Percentiles rank a stretch among this genome's conserved stretches.
Conservation (phyloP, 805 yeast genomes). For the Groenewaldozyma tartarivorans region DNA sequence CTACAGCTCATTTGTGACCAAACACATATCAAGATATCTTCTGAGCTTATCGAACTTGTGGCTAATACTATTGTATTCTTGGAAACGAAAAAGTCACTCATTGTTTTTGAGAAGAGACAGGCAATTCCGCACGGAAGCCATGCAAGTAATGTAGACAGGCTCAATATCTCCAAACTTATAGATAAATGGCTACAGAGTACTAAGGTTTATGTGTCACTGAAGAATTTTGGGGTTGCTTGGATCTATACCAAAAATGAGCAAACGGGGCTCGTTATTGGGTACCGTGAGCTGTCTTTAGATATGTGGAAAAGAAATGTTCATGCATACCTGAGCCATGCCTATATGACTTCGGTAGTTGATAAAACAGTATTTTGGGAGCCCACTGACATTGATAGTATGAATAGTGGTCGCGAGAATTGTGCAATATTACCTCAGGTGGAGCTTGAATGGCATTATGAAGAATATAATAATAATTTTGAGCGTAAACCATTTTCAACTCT, state of each 20-base stretch:
- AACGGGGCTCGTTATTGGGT: conserved; percentile 8
- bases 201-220: conserved; percentile 2
- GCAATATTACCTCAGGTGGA: background rate
- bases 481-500: background rate
- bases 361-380: background rate
- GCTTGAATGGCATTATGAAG: background rate
- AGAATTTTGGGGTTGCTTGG: conserved; percentile 48
- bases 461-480: background rate
- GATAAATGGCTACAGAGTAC: no score
- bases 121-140: no score
- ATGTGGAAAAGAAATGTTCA: background rate
- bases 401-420: background rate
- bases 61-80: no score
- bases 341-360: background rate
- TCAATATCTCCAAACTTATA: no score
- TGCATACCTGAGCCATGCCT: background rate
- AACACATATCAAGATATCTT: conserved; percentile 1
- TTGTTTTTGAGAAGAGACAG: no score
- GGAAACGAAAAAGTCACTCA: no score
- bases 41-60: background rate
- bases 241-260: conserved; percentile 39
- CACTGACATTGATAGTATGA: background rate
- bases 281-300: background rate
- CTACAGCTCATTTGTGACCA: no score
- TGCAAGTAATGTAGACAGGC: no score